Percentiles rank a stretch among this genome's conserved stretches.
phyloP scores from a whole-genome alignment of 805 yeast species.

The Yamadazyma kitorensis region DNA sequence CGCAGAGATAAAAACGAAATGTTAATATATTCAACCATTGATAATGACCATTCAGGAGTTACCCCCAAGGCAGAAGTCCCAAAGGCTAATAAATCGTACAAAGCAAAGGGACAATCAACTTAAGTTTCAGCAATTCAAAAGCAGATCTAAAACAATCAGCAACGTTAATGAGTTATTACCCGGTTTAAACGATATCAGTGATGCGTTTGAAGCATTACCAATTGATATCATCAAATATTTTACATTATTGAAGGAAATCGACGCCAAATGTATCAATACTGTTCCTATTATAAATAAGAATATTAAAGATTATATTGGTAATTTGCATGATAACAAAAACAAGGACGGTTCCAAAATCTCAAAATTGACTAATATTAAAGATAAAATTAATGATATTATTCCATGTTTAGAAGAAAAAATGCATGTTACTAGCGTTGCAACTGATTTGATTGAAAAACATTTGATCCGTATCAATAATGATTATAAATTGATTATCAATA shows the following conservation, averaged over 20 bases:
- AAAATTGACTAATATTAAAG: constrained; percentile 28
- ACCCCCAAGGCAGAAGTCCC: constrained; percentile 29
- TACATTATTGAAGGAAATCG: constrained; percentile 87
- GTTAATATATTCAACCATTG: neutral
- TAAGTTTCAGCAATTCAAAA: constrained; percentile 31
- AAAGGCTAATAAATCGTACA: constrained; percentile 11
- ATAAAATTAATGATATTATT: constrained; percentile 62
- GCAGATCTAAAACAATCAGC: constrained; percentile 29
- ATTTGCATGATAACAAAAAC: constrained; percentile 14
- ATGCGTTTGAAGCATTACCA: constrained; percentile 89
- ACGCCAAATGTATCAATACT: constrained; percentile 83
- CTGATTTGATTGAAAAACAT: constrained; percentile 70
- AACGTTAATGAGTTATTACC: constrained; percentile 49
- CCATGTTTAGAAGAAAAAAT: constrained; percentile 95
- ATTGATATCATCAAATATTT: constrained; percentile 77
- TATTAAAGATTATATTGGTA: constrained; percentile 45
- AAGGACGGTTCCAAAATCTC: constrained; percentile 5
- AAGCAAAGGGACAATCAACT: constrained; percentile 7
- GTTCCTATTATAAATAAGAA: constrained; percentile 62
- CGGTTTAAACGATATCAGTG: constrained; percentile 88
- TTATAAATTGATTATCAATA: constrained; percentile 66
- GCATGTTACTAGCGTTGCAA: constrained; percentile 93
- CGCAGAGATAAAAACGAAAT: neutral
- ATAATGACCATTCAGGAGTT: constrained; percentile 16
- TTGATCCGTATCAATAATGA: constrained; percentile 75